Evolutionary conservation across 805 yeast genomes (phyloP).

Genomic region (Torulaspora quercuum): DNA sequence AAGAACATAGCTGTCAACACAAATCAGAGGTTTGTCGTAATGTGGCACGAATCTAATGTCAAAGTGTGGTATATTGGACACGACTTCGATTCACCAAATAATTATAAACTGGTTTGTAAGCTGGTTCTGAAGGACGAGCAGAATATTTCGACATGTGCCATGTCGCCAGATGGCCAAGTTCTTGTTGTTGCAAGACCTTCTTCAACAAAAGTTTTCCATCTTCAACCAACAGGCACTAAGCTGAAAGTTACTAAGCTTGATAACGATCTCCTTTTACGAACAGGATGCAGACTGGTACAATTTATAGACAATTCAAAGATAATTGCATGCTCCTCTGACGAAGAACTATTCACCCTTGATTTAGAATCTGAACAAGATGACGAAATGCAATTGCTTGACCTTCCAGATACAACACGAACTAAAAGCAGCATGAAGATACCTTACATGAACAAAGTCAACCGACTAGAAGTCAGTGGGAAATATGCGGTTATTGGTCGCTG

Average conservation of each 20-base stretch:
- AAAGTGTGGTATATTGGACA: conserved; percentile 70
- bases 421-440: conserved; percentile 39
- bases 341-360: conserved; percentile 50
- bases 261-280: conserved; percentile 36
- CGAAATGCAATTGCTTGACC: conserved; percentile 38
- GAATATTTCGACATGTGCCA: conserved; percentile 63
- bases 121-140: conserved; percentile 70
- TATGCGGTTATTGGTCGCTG: conserved; percentile 58
- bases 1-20: conserved; percentile 51
- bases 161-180: conserved; percentile 62
- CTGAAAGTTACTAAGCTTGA: conserved; percentile 53
- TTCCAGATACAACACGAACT: conserved; percentile 39
- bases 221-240: conserved; percentile 43
- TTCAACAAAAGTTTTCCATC: conserved; percentile 63
- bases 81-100: conserved; percentile 27
- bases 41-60: conserved; percentile 80
- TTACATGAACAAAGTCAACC: conserved; percentile 50
- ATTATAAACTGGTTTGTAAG: conserved; percentile 57
- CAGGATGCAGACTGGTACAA: conserved; percentile 54
- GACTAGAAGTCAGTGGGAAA: conserved; percentile 47
- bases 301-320: conserved; percentile 49
- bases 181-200: conserved; percentile 70
- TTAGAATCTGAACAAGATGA: conserved; percentile 42
- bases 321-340: conserved; percentile 55
- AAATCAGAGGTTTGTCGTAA: conserved; percentile 50